Evolutionary conservation across 305 asterid genomes (phyloP), one percentile per base, ranked within the genome.

Genomic region (Fraxinus greggii): DNA sequence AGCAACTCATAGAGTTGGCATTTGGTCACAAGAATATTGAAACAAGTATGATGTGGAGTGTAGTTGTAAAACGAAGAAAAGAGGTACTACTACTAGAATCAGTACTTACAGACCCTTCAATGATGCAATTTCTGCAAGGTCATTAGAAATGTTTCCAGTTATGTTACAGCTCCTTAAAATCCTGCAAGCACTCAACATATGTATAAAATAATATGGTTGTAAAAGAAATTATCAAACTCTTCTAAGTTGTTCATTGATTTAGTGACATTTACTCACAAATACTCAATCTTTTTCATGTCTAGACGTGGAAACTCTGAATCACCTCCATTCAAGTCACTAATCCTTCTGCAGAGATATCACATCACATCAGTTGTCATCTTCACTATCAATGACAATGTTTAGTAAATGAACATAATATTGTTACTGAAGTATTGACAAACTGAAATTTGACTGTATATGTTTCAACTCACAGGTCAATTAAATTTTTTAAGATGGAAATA

Each of bases 151-250:
- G 9, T 13, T 79, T 70, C 94, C 92, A 0, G 35, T 42, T 70
- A 91, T 84, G 72, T 91, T 87, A 80, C 93, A 91, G 83, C 89
- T 89, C 73, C 91, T 88, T 74, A 91, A 79, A 86, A 87, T 70
- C 92, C 94, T 89, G 88, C 75, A 78, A 26, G 36, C 67, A 10
- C 59, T 51, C 38, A 76, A 29, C 38, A 13, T 72, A 35, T 51
- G 75, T 45, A 24, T 45, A 56, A n/a, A 79, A 72, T n/a, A 78
- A 28, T 38, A 56, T 1, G 48, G 48, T 59, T 36, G 33, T 26
- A 79, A 74, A 56, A 75, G 5, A 75, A 65, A 61, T 45, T 32
- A 73, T 48, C 72, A 33, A 83, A 75, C 17, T 79, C 69, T 40
- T 21, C 1, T 8, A 15, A 29, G 13, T 28, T 63, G 78, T 45